phyloP scores from a whole-genome alignment of 495 filamentous ascomycete genomes.

The Hyphodiscus hymeniophilus region DNA sequence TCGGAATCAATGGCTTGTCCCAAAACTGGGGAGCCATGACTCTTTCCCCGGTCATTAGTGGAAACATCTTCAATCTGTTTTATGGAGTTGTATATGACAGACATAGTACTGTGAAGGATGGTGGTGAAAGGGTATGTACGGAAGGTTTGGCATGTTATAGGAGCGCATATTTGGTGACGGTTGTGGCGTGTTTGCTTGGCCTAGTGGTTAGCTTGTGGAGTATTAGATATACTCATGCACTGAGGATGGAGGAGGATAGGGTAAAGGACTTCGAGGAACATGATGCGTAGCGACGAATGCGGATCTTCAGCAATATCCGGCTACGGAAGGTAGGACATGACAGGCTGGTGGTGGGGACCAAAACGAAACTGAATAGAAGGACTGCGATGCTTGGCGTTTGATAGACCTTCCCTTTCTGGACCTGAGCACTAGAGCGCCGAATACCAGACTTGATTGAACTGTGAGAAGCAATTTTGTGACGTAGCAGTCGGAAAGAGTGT shows the following conservation, averaged over 20 bases:
- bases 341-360: too few relatives aligned
- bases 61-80: constrained; percentile 85
- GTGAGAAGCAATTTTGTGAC: too few relatives aligned
- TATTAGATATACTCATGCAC: constrained; percentile 50
- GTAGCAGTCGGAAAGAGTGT: too few relatives aligned
- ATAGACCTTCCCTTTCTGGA: too few relatives aligned
- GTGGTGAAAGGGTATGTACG: constrained; percentile 65
- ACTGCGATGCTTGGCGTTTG: too few relatives aligned
- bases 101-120: constrained; percentile 58
- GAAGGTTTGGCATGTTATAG: constrained; percentile 78
- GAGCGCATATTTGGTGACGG: constrained; percentile 75
- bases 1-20: constrained; percentile 80
- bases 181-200: constrained; percentile 62
- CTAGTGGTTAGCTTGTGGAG: constrained; percentile 64
- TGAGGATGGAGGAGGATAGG: constrained; percentile 16
- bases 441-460: too few relatives aligned
- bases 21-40: constrained; percentile 97
- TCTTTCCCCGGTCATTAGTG: constrained; percentile 71
- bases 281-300: not conserved
- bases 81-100: constrained; percentile 77
- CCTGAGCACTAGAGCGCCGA: too few relatives aligned
- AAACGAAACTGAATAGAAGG: too few relatives aligned
- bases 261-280: not conserved
- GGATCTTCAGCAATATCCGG: too few relatives aligned
- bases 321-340: too few relatives aligned